These are phyloP conservation scores for Piromyces finnis DNA, from an alignment of 192 early-diverging fungal genomes.

Conservation along the genomic window DNA sequence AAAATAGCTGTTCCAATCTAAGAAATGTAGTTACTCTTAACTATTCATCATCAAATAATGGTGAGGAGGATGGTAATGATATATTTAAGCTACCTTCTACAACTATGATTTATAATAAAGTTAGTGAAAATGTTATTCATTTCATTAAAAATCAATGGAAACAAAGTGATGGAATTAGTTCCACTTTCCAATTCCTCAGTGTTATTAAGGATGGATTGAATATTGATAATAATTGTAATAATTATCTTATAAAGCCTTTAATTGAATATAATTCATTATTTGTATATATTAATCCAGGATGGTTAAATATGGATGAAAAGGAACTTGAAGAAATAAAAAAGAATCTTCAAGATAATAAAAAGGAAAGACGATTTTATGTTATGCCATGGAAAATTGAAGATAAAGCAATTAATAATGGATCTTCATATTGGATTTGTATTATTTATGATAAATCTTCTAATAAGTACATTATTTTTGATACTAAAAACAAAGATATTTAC, in stretches of 20 bases:
- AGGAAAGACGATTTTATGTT: not conserved
- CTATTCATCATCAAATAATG: not conserved
- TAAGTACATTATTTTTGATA: not conserved
- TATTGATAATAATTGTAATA: not conserved
- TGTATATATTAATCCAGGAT: not conserved
- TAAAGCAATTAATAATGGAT: not conserved
- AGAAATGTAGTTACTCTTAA: not conserved
- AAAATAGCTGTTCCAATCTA: not conserved
- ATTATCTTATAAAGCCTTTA: not conserved
- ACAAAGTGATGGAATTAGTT: not conserved
- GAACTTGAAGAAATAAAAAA: not conserved
- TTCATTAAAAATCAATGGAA: not conserved
- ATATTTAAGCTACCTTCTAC: not conserved
- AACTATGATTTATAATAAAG: not conserved
- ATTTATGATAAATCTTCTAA: not conserved
- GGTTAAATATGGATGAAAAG: not conserved
- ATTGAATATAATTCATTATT: not conserved
- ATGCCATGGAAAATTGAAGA: not conserved
- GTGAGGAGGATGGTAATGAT: not conserved
- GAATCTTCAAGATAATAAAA: not conserved
- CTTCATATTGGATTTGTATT: not conserved
- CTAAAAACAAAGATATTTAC: not conserved
- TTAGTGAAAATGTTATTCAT: not conserved
- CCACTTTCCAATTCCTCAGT: not conserved
- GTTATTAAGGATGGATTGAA: not conserved